These are phyloP conservation scores for Aureobasidium sp. DNA, from an alignment of 2,329 filamentous ascomycete species.

Conservation along the genomic window DNA sequence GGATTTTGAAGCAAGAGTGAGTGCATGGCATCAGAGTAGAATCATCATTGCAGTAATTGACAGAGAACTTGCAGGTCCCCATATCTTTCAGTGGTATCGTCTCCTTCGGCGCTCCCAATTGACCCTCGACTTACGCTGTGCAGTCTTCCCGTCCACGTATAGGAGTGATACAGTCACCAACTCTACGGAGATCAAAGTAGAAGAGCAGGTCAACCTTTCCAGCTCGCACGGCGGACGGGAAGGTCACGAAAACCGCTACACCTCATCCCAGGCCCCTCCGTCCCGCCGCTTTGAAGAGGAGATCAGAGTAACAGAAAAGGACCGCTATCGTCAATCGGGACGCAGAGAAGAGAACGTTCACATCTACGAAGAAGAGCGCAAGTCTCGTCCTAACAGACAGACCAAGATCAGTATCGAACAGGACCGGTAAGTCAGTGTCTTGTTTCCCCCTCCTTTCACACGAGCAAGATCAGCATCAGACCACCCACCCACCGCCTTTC, in stretches of 20 bases:
- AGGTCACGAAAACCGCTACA: constrained; percentile 78
- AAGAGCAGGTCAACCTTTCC: constrained; percentile 76
- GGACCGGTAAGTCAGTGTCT: constrained; percentile 38
- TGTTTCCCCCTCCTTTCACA: not conserved
- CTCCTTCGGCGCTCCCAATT: not conserved
- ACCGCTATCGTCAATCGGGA: constrained; percentile 61
- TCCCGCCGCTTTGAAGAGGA: constrained; percentile 72
- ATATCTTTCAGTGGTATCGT: constrained; percentile 16
- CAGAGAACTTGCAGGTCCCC: constrained; percentile 12
- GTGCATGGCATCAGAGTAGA: not conserved
- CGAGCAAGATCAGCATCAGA: constrained; percentile 12
- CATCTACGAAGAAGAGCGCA: constrained; percentile 30
- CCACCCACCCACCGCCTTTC: constrained; percentile 4
- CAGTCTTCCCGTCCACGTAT: constrained; percentile 96
- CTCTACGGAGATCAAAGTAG: constrained; percentile 68
- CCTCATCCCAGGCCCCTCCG: constrained; percentile 49
- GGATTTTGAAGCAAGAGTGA: constrained; percentile 17
- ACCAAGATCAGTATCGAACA: constrained; percentile 37
- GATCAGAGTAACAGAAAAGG: constrained; percentile 73
- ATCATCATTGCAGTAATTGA: not conserved
- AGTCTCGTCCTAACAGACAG: constrained; percentile 22
- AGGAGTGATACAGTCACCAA: constrained; percentile 61
- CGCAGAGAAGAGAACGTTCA: constrained; percentile 38
- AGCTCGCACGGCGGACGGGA: constrained; percentile 88
- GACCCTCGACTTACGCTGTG: not conserved